phyloP scores from a whole-genome alignment of 2,329 filamentous ascomycete genomes.

The Pseudogymnoascus sp. region DNA sequence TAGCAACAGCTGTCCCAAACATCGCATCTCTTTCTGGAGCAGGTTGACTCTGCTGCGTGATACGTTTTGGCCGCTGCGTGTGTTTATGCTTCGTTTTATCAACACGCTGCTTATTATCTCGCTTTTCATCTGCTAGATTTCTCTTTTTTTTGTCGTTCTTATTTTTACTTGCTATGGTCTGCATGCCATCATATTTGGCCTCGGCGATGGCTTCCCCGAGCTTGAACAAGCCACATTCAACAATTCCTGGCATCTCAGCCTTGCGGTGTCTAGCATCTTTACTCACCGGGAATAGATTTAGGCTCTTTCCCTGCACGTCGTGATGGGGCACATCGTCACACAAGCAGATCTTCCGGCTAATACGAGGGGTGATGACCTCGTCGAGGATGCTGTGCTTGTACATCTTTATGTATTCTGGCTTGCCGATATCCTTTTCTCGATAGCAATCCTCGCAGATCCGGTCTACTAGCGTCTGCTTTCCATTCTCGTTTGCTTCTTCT shows the following conservation, averaged over 20 bases:
- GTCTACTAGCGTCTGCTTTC: neutral
- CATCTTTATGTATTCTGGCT: constrained; percentile 25
- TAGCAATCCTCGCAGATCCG: constrained; percentile 33
- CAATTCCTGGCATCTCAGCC: neutral
- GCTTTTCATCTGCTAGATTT: neutral
- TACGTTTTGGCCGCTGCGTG: neutral
- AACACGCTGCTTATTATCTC: neutral
- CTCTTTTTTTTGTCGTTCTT: neutral
- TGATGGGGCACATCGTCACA: constrained; percentile 19
- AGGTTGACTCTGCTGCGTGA: neutral
- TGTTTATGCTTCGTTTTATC: neutral
- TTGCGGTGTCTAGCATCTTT: neutral
- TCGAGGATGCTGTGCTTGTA: constrained; percentile 21
- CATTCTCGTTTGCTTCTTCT: constrained; percentile 6
- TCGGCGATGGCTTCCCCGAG: neutral
- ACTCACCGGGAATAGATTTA: neutral
- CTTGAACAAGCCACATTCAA: neutral
- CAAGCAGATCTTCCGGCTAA: constrained; percentile 26
- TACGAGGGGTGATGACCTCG: constrained; percentile 24
- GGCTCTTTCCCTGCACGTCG: constrained; percentile 16
- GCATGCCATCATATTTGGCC: neutral
- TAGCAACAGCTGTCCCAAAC: neutral
- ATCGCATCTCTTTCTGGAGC: neutral
- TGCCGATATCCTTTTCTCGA: constrained; percentile 24
- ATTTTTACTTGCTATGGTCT: neutral